Conservation (phyloP, 2,329 filamentous ascomycete species). For the Epichloe aotearoae region DNA sequence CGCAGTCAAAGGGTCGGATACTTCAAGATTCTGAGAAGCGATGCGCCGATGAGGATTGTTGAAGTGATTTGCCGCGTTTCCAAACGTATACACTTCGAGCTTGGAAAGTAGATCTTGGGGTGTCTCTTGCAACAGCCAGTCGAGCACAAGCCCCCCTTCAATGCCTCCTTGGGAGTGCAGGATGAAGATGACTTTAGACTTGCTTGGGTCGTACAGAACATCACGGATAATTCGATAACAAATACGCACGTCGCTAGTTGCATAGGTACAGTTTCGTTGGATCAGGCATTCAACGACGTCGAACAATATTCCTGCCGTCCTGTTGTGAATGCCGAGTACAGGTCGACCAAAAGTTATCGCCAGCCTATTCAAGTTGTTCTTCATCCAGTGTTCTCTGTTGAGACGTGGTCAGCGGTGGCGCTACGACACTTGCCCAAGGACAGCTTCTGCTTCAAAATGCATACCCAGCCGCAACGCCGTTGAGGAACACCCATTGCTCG, state of each 20-base stretch:
- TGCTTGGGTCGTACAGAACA: slow-evolving; percentile 45
- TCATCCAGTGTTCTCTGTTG: slow-evolving; percentile 48
- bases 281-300: slow-evolving; percentile 67
- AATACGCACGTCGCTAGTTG: slow-evolving; percentile 51
- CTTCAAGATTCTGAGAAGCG: slow-evolving; percentile 26
- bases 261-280: slow-evolving; percentile 61
- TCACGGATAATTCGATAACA: slow-evolving; percentile 51
- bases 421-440: neutral
- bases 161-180: slow-evolving; percentile 69
- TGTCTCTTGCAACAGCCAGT: slow-evolving; percentile 64
- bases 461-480: slow-evolving; percentile 54
- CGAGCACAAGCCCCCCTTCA: slow-evolving; percentile 59
- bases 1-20: slow-evolving; percentile 21
- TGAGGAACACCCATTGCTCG: slow-evolving; percentile 72
- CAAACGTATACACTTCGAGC: slow-evolving; percentile 68
- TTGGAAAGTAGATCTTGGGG: slow-evolving; percentile 52
- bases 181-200: slow-evolving; percentile 59
- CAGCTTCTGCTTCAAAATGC: slow-evolving; percentile 9
- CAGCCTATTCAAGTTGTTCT: slow-evolving; percentile 57
- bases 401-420: neutral
- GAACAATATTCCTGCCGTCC: slow-evolving; percentile 60
- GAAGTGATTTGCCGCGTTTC: slow-evolving; percentile 68
- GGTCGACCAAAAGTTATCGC: slow-evolving; percentile 60
- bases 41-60: slow-evolving; percentile 55
- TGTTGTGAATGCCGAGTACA: slow-evolving; percentile 62